A percentile compares a stretch with the other conserved stretches of the same genome.
phyloP scores from a whole-genome alignment of 306 rosid species.

The Pterocarpus macrocarpus region DNA sequence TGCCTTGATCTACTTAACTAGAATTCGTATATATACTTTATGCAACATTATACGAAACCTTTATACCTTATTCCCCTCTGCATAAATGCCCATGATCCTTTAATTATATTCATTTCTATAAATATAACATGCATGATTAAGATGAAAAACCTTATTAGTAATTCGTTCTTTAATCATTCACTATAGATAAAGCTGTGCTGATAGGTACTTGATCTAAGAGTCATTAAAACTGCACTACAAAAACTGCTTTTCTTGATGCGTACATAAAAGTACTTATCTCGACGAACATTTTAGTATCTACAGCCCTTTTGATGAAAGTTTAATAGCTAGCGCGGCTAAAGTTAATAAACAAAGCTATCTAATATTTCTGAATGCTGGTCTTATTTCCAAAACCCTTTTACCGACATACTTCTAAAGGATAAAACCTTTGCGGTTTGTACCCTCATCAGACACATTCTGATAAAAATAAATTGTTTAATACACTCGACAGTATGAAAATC shows the following conservation, averaged over 20 bases:
- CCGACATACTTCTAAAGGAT: slow-evolving; percentile 19
- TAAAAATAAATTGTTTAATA: not conserved
- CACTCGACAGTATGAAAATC: no score
- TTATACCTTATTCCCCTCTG: slow-evolving; percentile 39
- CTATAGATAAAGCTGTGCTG: not conserved
- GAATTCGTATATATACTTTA: slow-evolving; percentile 53
- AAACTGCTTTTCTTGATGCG: not conserved
- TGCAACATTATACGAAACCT: slow-evolving; percentile 48
- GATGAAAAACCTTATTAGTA: not conserved
- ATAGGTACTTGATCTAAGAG: not conserved
- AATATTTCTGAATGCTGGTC: not conserved
- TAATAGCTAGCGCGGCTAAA: not conserved
- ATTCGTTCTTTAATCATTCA: not conserved
- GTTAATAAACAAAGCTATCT: not conserved
- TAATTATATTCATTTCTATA: not conserved
- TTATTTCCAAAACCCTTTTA: not conserved
- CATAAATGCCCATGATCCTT: not conserved
- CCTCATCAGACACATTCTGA: not conserved
- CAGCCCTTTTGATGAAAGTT: not conserved
- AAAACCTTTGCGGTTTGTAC: slow-evolving; percentile 6
- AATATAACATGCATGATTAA: not conserved
- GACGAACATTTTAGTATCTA: not conserved
- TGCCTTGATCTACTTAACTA: slow-evolving; percentile 22
- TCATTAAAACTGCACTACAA: not conserved
- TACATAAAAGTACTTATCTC: not conserved